Evolutionary conservation across 108 stramenopile species (phyloP), one percentile per base, ranked within the genome.

Genomic region (Pseudonitzschia multistriata): DNA sequence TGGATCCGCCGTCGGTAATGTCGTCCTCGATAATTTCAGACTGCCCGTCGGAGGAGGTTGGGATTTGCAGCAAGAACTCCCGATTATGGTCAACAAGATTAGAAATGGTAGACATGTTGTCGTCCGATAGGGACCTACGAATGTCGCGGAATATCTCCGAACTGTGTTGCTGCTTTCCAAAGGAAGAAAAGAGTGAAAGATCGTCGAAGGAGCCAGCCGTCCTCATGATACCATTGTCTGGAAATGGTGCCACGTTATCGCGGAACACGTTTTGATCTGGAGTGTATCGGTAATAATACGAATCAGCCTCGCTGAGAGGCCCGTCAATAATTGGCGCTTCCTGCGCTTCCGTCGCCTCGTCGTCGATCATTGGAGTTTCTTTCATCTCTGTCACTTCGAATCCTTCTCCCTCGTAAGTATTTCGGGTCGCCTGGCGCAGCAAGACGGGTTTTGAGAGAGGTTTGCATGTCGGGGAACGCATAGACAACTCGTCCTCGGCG

Each of bases 401-500:
- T 27, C 84, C 84, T 65, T 80, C 76, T 33, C 82, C 82, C 27
- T 79, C 66, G 59, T 79, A 66, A 25, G 21, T 53, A 49, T 78
- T 80, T 25, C 70, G 62, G 33, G 73, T 72, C 1, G 80, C 80
- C 47, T 50, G 37, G 28, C 78, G 66, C 65, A 81, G 42, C 56
- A 81, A 47, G 2, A 74, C 62, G 19, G 79, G 61, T 24, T 68
- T 68, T 0, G 54, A 55, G 1, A 3, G 24, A 55, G 7, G 5
- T n/a, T 45, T 17, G 42, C 1, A 17, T 13, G 42, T 17, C 11
- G 13, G 13, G 42, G 42, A 45, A 8, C 13, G 42, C 3, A 17
- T 17, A 2, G 42, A 45, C 11, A 45, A 4, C 42, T 45, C 42
- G 15, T 45, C 42, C 11, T 45, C 42, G 15, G 15, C 3, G 42